A percentile compares a stretch with the other conserved stretches of the same genome.
Evolutionary conservation across 805 yeast species (phyloP).

Genomic region (Diddensiella transvaalensis): DNA sequence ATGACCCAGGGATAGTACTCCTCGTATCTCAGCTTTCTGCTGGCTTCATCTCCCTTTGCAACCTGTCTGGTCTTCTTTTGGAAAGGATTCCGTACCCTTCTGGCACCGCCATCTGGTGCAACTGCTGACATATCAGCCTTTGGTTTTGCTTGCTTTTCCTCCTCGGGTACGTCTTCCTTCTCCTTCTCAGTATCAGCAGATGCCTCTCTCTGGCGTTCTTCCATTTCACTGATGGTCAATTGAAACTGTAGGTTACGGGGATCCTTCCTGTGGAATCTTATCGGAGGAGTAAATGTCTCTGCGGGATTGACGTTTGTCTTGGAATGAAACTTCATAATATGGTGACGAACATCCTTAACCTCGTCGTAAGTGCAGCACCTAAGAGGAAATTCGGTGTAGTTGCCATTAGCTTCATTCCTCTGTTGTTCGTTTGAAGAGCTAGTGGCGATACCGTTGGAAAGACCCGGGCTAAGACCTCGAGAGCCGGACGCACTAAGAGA

Average conservation of each 20-base stretch:
- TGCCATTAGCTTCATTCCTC: slow-evolving; percentile 6
- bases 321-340: slow-evolving; percentile 76
- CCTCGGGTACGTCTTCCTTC: slow-evolving; percentile 20
- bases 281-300: slow-evolving; percentile 71
- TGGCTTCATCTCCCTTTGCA: slow-evolving; percentile 74
- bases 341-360: slow-evolving; percentile 67
- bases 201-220: slow-evolving; percentile 28
- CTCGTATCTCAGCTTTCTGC: slow-evolving; percentile 82
- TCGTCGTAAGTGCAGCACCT: slow-evolving; percentile 72
- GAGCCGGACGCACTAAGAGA: background rate
- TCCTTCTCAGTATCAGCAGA: slow-evolving; percentile 16
- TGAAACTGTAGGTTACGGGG: slow-evolving; percentile 89
- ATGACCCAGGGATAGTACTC: slow-evolving; percentile 98
- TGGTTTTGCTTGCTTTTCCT: slow-evolving; percentile 19
- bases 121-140: slow-evolving; percentile 48
- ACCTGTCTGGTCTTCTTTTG: slow-evolving; percentile 84
- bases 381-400: slow-evolving; percentile 49
- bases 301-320: slow-evolving; percentile 68
- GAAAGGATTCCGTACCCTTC: slow-evolving; percentile 55
- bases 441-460: slow-evolving; percentile 2
- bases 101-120: slow-evolving; percentile 90
- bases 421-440: background rate
- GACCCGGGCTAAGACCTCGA: background rate
- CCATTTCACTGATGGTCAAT: slow-evolving; percentile 52
- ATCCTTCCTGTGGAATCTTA: slow-evolving; percentile 87